Evolutionary conservation across 768 basidiomycete genomes (phyloP).

Genomic region (Boletus huronensis): DNA sequence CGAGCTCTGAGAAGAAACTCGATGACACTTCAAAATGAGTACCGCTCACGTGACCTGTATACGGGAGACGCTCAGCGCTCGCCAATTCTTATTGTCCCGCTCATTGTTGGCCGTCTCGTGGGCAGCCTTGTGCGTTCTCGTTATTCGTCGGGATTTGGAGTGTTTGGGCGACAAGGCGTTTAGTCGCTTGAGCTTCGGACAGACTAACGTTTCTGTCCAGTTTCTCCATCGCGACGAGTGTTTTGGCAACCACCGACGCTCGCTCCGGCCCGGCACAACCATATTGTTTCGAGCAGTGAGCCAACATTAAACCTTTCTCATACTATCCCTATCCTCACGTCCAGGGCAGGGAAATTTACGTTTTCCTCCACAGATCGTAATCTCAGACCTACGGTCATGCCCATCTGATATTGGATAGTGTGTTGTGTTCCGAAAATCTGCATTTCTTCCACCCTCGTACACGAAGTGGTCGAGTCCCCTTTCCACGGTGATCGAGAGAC

Average conservation of each 20-base stretch:
- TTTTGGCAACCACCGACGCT: slow-evolving; percentile 9
- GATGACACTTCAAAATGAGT: slow-evolving; percentile 12
- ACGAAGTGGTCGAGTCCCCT: background rate
- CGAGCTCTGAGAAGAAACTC: slow-evolving; percentile 3
- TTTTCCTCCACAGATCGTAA: background rate
- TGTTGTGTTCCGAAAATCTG: background rate
- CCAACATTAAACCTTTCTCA: background rate
- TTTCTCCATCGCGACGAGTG: slow-evolving; percentile 17
- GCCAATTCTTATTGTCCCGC: background rate
- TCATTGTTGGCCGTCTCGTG: background rate
- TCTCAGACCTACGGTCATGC: background rate
- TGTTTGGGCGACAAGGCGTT: background rate
- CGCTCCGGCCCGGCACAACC: background rate
- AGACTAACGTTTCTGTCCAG: background rate
- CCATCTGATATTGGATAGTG: background rate
- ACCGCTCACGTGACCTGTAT: slow-evolving; percentile 17
- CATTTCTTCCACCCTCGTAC: background rate
- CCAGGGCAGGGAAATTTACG: background rate
- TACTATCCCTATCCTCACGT: background rate
- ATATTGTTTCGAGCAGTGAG: too few relatives aligned
- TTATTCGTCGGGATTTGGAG: background rate
- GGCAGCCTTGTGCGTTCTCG: background rate
- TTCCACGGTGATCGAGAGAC: background rate
- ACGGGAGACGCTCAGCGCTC: background rate
- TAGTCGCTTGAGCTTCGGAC: background rate